Percentiles rank a stretch among this genome's conserved stretches.
phyloP scores from a whole-genome alignment of 2,329 filamentous ascomycete genomes.

The Cylindrodendrum hubeiense region DNA sequence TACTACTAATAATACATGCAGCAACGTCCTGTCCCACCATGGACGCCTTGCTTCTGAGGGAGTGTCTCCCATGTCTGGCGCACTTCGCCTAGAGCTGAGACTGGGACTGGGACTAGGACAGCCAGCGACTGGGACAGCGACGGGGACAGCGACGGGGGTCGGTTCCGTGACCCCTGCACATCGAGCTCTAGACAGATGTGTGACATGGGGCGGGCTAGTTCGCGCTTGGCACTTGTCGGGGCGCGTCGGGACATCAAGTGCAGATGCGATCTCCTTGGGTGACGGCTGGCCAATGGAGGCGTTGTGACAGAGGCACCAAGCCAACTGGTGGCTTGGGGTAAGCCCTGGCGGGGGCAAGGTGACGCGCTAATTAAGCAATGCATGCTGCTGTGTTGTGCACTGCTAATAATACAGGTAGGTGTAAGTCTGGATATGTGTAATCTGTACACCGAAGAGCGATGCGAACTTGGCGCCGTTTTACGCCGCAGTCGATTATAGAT shows the following conservation, averaged over 20 bases:
- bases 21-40: neutral
- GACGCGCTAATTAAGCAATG: conserved; percentile 10
- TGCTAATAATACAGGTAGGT: neutral
- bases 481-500: neutral
- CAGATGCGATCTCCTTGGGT: conserved; percentile 25
- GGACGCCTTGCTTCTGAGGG: conserved; percentile 28
- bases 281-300: conserved; percentile 27
- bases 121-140: neutral
- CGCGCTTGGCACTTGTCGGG: conserved; percentile 27
- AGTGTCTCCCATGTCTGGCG: conserved; percentile 18
- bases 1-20: conserved; percentile 14
- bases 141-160: neutral
- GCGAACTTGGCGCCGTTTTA: neutral
- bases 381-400: neutral
- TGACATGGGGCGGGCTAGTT: conserved; percentile 7
- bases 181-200: conserved; percentile 5
- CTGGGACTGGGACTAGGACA: neutral
- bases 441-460: neutral
- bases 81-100: conserved; percentile 22
- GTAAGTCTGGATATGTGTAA: neutral
- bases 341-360: conserved; percentile 11
- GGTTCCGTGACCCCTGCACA: conserved; percentile 3
- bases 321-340: conserved; percentile 23
- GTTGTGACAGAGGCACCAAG: conserved; percentile 22
- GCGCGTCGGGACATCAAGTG: conserved; percentile 8